phyloP scores from a whole-genome alignment of 257 asterid genomes.

The Fraxinus americana region DNA sequence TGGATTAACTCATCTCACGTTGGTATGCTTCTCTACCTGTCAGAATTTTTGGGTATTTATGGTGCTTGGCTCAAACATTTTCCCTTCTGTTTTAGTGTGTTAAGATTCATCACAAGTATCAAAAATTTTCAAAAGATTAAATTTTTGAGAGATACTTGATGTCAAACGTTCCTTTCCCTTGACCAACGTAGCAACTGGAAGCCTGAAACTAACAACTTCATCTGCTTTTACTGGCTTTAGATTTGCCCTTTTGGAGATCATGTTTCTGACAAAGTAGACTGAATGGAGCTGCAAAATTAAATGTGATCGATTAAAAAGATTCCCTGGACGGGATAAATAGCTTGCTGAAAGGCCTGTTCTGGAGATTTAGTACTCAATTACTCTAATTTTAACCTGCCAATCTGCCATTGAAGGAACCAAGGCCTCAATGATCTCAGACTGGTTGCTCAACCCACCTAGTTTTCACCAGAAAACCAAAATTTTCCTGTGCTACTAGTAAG shows the following conservation, averaged over 20 bases:
- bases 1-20: slow-evolving; percentile 88
- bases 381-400: neutral
- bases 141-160: neutral
- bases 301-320: neutral
- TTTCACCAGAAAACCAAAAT: too few relatives aligned
- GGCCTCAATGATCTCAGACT: neutral
- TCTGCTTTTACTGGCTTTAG: neutral
- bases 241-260: neutral
- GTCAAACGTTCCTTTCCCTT: neutral
- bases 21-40: slow-evolving; percentile 52
- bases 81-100: neutral
- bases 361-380: neutral
- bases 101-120: neutral
- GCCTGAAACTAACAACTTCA: neutral
- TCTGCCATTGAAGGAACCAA: neutral
- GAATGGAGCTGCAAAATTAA: neutral
- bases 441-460: neutral
- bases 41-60: neutral
- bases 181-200: neutral
- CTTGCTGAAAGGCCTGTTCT: neutral
- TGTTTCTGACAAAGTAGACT: neutral
- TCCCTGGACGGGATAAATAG: neutral
- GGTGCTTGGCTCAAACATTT: slow-evolving; percentile 2
- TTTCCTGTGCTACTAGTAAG: neutral
- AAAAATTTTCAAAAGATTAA: slow-evolving; percentile 1